Evolutionary conservation across 768 basidiomycete genomes (phyloP).

Genomic region (Podaxis sp.): DNA sequence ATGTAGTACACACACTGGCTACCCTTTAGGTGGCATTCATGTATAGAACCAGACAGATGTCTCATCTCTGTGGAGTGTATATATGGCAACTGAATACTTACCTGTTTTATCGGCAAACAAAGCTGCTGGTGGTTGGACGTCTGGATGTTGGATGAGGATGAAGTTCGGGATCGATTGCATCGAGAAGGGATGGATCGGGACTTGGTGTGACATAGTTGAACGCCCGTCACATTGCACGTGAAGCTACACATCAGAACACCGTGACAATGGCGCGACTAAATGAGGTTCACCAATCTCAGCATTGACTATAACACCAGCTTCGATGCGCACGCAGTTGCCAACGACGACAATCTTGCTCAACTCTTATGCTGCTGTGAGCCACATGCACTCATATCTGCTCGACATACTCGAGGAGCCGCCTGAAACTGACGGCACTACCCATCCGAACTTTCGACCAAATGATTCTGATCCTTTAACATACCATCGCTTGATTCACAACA

Average conservation of each 20-base stretch:
- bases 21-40: constrained; percentile 8
- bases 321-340: constrained; percentile 17
- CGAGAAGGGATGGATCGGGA: no score
- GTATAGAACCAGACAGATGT: neutral
- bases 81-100: neutral
- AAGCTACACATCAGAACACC: neutral
- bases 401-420: constrained; percentile 30
- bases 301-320: neutral
- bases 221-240: neutral
- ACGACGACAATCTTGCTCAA: constrained; percentile 36
- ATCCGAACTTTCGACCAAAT: constrained; percentile 17
- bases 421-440: neutral
- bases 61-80: neutral
- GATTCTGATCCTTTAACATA: constrained; percentile 30
- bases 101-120: neutral
- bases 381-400: constrained; percentile 38
- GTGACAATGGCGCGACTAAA: neutral
- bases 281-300: neutral
- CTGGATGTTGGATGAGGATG: no score
- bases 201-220: neutral
- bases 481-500: constrained; percentile 24
- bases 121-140: no score
- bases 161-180: no score
- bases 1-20: constrained; percentile 8
- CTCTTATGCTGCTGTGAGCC: constrained; percentile 43